Percentiles rank a stretch among this genome's conserved stretches.
These are phyloP conservation scores for Striga hermonthica DNA, from an alignment of 305 asterid species.

Conservation along the genomic window DNA sequence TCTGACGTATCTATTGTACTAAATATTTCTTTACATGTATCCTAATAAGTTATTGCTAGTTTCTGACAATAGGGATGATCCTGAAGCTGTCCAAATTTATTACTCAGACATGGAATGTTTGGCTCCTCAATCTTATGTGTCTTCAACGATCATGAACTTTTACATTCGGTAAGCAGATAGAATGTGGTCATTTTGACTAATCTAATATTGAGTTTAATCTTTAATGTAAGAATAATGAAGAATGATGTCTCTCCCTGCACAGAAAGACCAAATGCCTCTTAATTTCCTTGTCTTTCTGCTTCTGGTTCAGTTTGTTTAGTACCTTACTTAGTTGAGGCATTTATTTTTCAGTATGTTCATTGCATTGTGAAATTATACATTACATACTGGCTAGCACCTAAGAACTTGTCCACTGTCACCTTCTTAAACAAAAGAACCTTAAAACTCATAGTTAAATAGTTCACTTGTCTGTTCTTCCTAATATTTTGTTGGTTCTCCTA, in stretches of 20 bases:
- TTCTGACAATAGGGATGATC: constrained; percentile 69
- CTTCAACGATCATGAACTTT: constrained; percentile 85
- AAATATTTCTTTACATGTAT: constrained; percentile 18
- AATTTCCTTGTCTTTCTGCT: constrained; percentile 11
- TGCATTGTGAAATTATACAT: constrained; percentile 6
- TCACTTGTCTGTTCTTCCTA: not conserved
- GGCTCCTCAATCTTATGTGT: constrained; percentile 69
- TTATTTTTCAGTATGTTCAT: constrained; percentile 15
- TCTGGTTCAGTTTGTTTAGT: constrained; percentile 25
- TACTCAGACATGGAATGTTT: constrained; percentile 68
- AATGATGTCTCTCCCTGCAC: not conserved
- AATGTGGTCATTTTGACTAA: constrained; percentile 4
- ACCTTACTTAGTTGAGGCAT: constrained; percentile 22
- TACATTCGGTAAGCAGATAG: constrained; percentile 67
- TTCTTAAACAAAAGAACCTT: not conserved
- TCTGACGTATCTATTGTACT: constrained; percentile 2
- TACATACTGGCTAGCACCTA: constrained; percentile 2
- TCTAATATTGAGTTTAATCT: constrained; percentile 1
- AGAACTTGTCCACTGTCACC: not conserved
- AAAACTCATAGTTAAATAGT: not conserved
- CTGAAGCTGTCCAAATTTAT: constrained; percentile 60
- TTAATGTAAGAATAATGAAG: too few species aligned
- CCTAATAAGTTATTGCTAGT: constrained; percentile 24
- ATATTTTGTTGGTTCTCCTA: not conserved
- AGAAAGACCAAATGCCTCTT: constrained; percentile 15